Evolutionary conservation across 2,329 filamentous ascomycete species (phyloP).

Genomic region (Decorospora gaudefroyi): DNA sequence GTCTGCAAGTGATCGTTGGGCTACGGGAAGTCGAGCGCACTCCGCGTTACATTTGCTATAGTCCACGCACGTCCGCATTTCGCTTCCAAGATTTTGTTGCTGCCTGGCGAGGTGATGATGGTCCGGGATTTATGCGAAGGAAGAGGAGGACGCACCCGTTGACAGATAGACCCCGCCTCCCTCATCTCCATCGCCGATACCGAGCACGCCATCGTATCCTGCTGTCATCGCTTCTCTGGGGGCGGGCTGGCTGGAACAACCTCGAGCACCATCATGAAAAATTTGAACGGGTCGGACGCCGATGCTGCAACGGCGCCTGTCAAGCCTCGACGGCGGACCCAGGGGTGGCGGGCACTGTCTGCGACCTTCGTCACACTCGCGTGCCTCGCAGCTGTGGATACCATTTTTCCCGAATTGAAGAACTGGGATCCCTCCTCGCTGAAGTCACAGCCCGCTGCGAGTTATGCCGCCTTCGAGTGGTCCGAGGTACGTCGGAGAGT

Average conservation of each 20-base stretch:
- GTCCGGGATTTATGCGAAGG: no score
- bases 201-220: slow-evolving; percentile 4
- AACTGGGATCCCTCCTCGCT: slow-evolving; percentile 10
- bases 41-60: slow-evolving; percentile 2
- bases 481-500: slow-evolving; percentile 29
- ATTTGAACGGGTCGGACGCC: slow-evolving; percentile 18
- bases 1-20: slow-evolving; percentile 24
- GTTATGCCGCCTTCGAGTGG: slow-evolving; percentile 22
- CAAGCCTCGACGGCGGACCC: slow-evolving; percentile 16
- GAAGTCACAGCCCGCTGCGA: slow-evolving; percentile 3
- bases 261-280: slow-evolving; percentile 29
- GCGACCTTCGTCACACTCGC: slow-evolving; percentile 24
- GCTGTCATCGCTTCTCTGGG: slow-evolving; percentile 4
- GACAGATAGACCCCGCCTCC: slow-evolving; percentile 11
- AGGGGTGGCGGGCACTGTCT: slow-evolving; percentile 17
- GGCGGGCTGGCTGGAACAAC: slow-evolving; percentile 1
- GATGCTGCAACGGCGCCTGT: slow-evolving; percentile 13
- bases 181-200: slow-evolving; percentile 5
- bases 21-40: slow-evolving; percentile 10
- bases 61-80: slow-evolving; percentile 4
- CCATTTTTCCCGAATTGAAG: slow-evolving; percentile 22
- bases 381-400: slow-evolving; percentile 25
- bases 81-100: slow-evolving; percentile 9
- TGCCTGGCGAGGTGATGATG: slow-evolving; percentile 9
- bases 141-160: slow-evolving; percentile 4